These are phyloP conservation scores for Candida schatavii DNA, from an alignment of 805 yeast species.

Conservation along the genomic window DNA sequence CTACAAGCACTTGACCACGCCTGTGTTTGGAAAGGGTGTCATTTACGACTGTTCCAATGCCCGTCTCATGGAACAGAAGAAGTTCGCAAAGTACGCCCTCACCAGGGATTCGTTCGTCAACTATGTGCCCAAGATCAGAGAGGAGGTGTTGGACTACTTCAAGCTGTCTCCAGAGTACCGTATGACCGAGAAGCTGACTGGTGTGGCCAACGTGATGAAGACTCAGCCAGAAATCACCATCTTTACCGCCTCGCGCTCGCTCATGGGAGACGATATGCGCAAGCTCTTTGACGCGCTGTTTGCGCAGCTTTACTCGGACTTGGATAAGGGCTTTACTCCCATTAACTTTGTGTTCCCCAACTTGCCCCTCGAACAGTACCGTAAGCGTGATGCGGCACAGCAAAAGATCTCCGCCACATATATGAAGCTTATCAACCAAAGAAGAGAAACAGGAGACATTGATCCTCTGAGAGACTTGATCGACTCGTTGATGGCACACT, in stretches of 20 bases:
- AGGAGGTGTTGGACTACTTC: conserved; percentile 72
- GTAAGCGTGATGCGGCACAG: conserved; percentile 86
- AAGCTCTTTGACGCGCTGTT: conserved; percentile 74
- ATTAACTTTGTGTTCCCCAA: conserved; percentile 93
- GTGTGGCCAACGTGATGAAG: conserved; percentile 65
- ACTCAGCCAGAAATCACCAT: conserved; percentile 94
- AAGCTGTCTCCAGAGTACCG: conserved; percentile 48
- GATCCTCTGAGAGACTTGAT: conserved; percentile 80
- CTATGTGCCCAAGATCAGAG: conserved; percentile 85
- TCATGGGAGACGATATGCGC: conserved; percentile 91
- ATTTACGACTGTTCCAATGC: conserved; percentile 94
- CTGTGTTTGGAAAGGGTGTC: conserved; percentile 96
- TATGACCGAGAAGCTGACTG: conserved; percentile 31
- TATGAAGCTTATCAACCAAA: conserved; percentile 67
- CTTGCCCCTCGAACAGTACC: conserved; percentile 83
- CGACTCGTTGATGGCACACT: conserved; percentile 77
- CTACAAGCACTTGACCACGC: conserved; percentile 95
- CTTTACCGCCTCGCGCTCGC: conserved; percentile 90
- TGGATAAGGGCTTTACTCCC: conserved; percentile 96
- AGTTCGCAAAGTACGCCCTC: conserved; percentile 87
- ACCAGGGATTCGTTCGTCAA: conserved; percentile 77
- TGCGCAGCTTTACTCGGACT: conserved; percentile 82
- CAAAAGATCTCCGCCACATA: conserved; percentile 75
- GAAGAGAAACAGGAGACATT: conserved; percentile 75
- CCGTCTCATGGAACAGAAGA: conserved; percentile 96